Evolutionary conservation across 2,329 filamentous ascomycete genomes (phyloP), one percentile per base, ranked within the genome.

Genomic region (Claviceps spartinae): DNA sequence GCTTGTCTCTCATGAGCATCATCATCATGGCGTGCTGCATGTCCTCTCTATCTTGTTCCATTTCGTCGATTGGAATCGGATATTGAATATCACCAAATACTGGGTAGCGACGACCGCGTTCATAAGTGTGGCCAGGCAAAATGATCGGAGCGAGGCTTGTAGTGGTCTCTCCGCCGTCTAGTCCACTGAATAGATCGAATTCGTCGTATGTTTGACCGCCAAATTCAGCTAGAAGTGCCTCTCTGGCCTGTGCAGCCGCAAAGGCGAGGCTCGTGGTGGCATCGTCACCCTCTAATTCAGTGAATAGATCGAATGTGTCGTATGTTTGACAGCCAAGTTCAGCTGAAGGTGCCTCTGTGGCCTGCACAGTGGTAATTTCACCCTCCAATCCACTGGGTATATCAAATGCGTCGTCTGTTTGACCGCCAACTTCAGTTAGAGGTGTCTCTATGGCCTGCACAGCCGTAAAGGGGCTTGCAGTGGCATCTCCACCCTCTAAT

Each of bases 11-110:
- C 8, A 62, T 63, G 38, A 69, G 48, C 42, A 61, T 56, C 52
- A 71, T 56, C 13, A 65, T 54, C 61, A 69, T 66, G 48, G 68
- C 65, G 53, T 72, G 68, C 55, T 68, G 64, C 60, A 67, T 68
- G 57, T 67, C 65, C 61, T 71, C 64, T 11, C 69, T 62, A 14
- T 63, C 60, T 54, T 70, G 67, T 56, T 71, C 69, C 6, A 55
- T 44, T 16, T 68, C 65, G 54, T 69, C 65, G 55, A 70, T 69
- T 20, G 67, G 66, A 20, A 69, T 61, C 1, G 66, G 64, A 50
- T 68, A 70, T 8, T 60, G 55, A 4, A 62, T 63, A 48, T 65
- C 55, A n/a, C 62, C 61, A 52, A 65, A 69, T 13, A 59, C 56
- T 54, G 69, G 67, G 43, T 69, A 69, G 4, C 56, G 54, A 20